Evolutionary conservation across 371 early-diverging fungal genomes (phyloP), one percentile per base, ranked within the genome.

Genomic region (Mortierella sp.): DNA sequence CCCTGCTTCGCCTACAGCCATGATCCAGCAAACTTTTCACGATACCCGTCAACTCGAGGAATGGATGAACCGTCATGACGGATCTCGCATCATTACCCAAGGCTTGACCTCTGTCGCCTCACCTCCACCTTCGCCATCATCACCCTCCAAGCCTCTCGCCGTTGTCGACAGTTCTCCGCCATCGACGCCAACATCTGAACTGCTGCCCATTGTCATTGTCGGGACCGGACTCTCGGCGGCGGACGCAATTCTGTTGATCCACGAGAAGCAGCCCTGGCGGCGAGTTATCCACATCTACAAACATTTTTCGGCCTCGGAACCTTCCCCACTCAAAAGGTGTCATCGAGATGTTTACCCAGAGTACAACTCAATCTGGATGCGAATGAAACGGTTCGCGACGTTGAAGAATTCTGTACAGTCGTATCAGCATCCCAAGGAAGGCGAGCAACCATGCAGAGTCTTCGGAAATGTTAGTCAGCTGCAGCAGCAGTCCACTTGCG

Each of bases 151-250:
- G 50, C 21, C 38, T 73, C 38, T 73, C 28, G 3, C 57, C 6
- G 24, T 19, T 54, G 60, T 45, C 74, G 28, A 52, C 65, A 50
- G 42, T 28, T 44, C 47, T 5, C 31, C 28, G 3, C 31, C 79
- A 38, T 19, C 42, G 28, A 42, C 68, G 0, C 45, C 79, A 13
- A 19, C 45, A 14, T 44, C n/a, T 16, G 19, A 38, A 19, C 52
- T 74, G 13, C 52, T 74, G 0, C 88, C 88, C 0, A 81, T 84
- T 47, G 81, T 88, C 45, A 84, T 88, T 58, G 88, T 88, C 24
- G 88, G 88, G 0, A 84, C 88, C 34, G 88, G 88, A n/a, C 84
- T 88, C 50, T 88, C 88, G 3, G 88, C 88, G 13, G 88, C 88
- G 6, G 88, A 88, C 52, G 88, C 88, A 0, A 88, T 88, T 28